Conservation (phyloP, 179 eudicot genomes). For the Sideroxylon spinosum region DNA sequence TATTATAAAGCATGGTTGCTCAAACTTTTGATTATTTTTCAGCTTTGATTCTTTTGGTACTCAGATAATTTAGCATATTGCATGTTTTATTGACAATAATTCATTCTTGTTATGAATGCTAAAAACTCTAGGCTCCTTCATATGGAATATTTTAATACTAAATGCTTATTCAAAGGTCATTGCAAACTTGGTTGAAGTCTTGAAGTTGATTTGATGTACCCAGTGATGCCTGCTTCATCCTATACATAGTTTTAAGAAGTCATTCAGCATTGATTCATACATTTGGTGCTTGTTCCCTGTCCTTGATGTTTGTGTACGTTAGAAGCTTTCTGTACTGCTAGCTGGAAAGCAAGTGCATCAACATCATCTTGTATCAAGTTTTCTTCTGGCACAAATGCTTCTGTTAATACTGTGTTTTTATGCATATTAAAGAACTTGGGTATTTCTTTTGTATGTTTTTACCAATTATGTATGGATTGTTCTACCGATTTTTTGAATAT, state of each 20-base stretch:
- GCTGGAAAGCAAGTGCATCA: neutral
- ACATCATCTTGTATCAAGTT: neutral
- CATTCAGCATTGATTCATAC: neutral
- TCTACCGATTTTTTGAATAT: neutral
- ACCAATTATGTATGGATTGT: neutral
- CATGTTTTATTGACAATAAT: constrained; percentile 5
- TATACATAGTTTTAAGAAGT: neutral
- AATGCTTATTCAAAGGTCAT: neutral
- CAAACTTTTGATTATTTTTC: neutral
- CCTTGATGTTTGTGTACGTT: neutral
- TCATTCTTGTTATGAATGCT: neutral
- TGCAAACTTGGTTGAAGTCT: neutral
- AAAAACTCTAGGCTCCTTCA: constrained; percentile 7
- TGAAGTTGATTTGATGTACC: neutral
- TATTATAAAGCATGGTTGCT: neutral
- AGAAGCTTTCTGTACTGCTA: neutral
- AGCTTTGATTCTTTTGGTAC: neutral
- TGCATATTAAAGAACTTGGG: neutral
- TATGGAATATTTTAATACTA: neutral
- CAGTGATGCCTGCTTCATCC: neutral
- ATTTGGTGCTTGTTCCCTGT: neutral
- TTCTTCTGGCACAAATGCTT: no score
- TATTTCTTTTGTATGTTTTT: neutral
- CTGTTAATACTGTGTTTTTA: neutral
- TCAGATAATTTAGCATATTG: neutral